A percentile compares a stretch with the other conserved stretches of the same genome.
These are phyloP conservation scores for Rhodomyrtus psidioides DNA, from an alignment of 441 rosid species.

Conservation along the genomic window DNA sequence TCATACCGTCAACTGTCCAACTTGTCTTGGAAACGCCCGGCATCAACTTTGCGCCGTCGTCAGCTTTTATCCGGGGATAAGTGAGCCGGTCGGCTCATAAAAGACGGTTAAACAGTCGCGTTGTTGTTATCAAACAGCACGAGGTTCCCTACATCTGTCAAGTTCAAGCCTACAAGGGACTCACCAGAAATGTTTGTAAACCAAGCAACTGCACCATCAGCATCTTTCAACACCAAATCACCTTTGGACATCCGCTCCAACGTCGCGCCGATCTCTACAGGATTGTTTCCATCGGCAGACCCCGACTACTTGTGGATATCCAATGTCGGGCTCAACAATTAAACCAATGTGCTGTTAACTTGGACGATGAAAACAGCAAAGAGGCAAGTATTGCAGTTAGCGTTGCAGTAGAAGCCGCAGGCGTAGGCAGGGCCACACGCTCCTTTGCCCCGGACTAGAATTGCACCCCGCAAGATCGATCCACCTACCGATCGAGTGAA, in stretches of 20 bases:
- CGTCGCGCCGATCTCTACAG: not conserved
- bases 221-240: not conserved
- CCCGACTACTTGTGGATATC: not conserved
- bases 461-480: not conserved
- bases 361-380: not conserved
- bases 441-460: not conserved
- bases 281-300: not conserved
- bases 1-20: not conserved
- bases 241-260: not conserved
- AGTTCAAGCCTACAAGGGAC: not conserved
- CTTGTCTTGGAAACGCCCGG: not conserved
- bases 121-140: not conserved
- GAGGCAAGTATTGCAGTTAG: not conserved
- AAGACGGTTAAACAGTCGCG: not conserved
- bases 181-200: not conserved
- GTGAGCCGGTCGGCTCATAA: slow-evolving; percentile 1
- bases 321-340: rapidly evolving
- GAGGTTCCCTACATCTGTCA: slow-evolving; percentile 7
- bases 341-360: rapidly evolving
- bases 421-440: not conserved
- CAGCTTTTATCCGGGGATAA: slow-evolving; percentile 2
- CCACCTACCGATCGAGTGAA: not conserved
- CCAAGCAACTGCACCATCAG: not conserved
- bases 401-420: not conserved
- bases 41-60: not conserved